Evolutionary conservation across 2,329 filamentous ascomycete species (phyloP), one percentile per base, ranked within the genome.

Genomic region (Aschersonia sp.): DNA sequence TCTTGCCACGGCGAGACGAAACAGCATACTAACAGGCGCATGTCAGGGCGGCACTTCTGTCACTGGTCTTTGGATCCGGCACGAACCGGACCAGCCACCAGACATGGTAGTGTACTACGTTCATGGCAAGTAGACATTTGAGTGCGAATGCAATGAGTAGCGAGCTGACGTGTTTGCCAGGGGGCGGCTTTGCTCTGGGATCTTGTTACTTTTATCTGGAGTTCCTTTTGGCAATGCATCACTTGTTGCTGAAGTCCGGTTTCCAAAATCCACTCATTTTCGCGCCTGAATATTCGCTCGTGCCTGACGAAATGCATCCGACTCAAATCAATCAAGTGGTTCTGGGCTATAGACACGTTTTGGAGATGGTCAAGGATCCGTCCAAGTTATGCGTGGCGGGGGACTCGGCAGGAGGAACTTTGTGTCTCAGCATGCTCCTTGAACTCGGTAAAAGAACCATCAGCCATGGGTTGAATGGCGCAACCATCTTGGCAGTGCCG

Each of bases 171-270:
- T 20, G 12, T 12, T 9, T 40, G 40, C 38, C 40, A 84, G 80
- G 84, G 12, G 88, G 88, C 29, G 88, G 88, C 0, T 92, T 94
- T 61, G 78, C 79, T 5, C 85, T 94, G 81, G 88, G 87, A 3
- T 88, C 84, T 9, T 71, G 75, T 20, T 85, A 84, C 65, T 94
- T 94, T 62, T 94, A 94, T 61, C 75, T 89, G 38, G 88, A 94
- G 57, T 92, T 91, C 54, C 71, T 94, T 3, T 68, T 91, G 47
- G 76, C 79, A 6, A 88, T 83, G 82, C 67, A 85, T 9, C 70
- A 73, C 43, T 66, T 88, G 20, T 70, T 94, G 40, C 71, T 77
- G 48, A 66, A 74, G 46, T 68, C 71, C 20, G 84, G 83, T 1
- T 91, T 84, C 61, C 61, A 67, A 7, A 92, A 89, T 57, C 87